Conservation (phyloP, 2,329 filamentous ascomycete species). For the Tolypocladium endophyticum region DNA sequence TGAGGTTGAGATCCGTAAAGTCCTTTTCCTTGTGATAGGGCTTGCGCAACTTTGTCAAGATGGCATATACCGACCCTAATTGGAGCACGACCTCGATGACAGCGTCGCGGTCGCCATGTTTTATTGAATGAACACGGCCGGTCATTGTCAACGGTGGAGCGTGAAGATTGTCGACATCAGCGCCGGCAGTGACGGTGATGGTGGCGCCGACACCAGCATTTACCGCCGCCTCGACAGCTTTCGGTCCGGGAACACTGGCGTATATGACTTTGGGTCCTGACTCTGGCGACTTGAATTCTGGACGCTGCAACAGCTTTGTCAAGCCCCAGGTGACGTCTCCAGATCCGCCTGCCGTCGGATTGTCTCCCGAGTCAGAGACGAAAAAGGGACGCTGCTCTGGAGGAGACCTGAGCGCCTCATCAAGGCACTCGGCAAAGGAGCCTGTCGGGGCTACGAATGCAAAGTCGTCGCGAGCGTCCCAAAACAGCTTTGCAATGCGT, state of each 20-base stretch:
- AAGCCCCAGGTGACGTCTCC: slow-evolving; percentile 44
- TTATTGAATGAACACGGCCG: slow-evolving; percentile 37
- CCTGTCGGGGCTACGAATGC: slow-evolving; percentile 42
- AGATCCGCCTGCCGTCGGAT: slow-evolving; percentile 42
- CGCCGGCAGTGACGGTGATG: slow-evolving; percentile 40
- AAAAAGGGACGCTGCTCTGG: slow-evolving; percentile 34
- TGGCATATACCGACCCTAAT: slow-evolving; percentile 38
- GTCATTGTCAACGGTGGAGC: slow-evolving; percentile 39
- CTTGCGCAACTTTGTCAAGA: slow-evolving; percentile 40
- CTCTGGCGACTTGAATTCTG: slow-evolving; percentile 27
- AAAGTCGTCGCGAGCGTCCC: slow-evolving; percentile 34
- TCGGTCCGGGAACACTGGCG: slow-evolving; percentile 38
- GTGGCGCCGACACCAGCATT: slow-evolving; percentile 33
- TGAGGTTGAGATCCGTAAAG: slow-evolving; percentile 36
- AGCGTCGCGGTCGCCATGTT: slow-evolving; percentile 37
- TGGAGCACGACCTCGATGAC: slow-evolving; percentile 36
- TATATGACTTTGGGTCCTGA: slow-evolving; percentile 35
- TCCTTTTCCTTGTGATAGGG: slow-evolving; percentile 43
- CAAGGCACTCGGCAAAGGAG: slow-evolving; percentile 33
- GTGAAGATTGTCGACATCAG: slow-evolving; percentile 36
- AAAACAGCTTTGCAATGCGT: slow-evolving; percentile 34
- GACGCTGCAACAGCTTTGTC: slow-evolving; percentile 29
- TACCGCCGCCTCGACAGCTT: slow-evolving; percentile 29
- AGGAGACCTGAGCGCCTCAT: slow-evolving; percentile 25
- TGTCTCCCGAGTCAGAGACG: slow-evolving; percentile 45